Percentiles rank a stretch among this genome's conserved stretches.
phyloP scores from a whole-genome alignment of 2,329 filamentous ascomycete genomes.

The Thelonectria blattea region DNA sequence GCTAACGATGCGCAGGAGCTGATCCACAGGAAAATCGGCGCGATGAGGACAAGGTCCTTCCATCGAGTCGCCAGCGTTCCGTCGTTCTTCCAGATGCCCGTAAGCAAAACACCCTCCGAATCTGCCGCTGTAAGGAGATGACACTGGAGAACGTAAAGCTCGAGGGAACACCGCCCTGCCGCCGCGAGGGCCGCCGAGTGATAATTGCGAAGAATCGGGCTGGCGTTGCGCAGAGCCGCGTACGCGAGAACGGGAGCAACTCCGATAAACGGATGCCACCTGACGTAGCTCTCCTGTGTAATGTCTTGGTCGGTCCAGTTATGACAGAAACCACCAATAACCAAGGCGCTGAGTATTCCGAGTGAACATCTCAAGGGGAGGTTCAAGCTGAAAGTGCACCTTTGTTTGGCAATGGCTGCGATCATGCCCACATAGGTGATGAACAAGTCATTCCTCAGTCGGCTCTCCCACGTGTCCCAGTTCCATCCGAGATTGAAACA shows the following conservation, averaged over 20 bases:
- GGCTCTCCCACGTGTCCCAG: conserved; percentile 54
- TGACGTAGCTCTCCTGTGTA: conserved; percentile 47
- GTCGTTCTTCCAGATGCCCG: conserved; percentile 31
- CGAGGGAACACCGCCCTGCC: conserved; percentile 62
- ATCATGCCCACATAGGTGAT: conserved; percentile 66
- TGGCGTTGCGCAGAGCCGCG: conserved; percentile 57
- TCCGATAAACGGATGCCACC: conserved; percentile 59
- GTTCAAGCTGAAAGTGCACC: conserved; percentile 28
- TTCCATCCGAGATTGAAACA: conserved; percentile 57
- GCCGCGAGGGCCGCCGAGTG: conserved; percentile 53
- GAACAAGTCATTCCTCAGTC: conserved; percentile 59
- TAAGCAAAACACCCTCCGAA: conserved; percentile 51
- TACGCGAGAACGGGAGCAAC: conserved; percentile 60
- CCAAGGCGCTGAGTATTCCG: conserved; percentile 42
- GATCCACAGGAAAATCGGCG: conserved; percentile 30
- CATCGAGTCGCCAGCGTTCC: conserved; percentile 32
- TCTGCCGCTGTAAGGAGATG: conserved; percentile 68
- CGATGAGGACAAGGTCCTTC: conserved; percentile 36
- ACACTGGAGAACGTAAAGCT: conserved; percentile 65
- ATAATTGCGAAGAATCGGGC: conserved; percentile 26
- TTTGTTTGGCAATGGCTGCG: conserved; percentile 38
- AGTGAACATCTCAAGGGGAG: conserved; percentile 33
- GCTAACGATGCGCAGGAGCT: conserved; percentile 3
- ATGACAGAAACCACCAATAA: neutral
- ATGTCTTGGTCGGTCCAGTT: conserved; percentile 2